Evolutionary conservation across 176 grass and related monocot genomes (phyloP), one percentile per base, ranked within the genome.

Genomic region (Rhynchospora pubera): DNA sequence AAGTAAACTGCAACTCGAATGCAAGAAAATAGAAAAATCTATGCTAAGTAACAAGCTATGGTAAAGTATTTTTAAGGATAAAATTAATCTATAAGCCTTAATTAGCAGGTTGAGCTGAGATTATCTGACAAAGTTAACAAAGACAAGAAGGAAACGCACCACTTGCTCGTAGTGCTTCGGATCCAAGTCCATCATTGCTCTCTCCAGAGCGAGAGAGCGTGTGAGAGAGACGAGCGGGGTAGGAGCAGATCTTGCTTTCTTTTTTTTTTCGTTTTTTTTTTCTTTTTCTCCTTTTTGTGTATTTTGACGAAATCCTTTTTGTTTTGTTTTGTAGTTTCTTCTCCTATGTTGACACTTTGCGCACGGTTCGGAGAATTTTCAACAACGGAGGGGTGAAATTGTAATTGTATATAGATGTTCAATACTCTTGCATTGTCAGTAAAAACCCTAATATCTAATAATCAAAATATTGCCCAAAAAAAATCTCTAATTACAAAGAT

Each of bases 181-280:
- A 91, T 93, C 93, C 81, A 97, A 83, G 78, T 93, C 93, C 89
- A 93, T 90, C 89, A 91, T 88, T 72, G 83, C 89, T 75, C 74
- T 83, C 51, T 63, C 59, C 55, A 28, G 84, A 85, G 63, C 83
- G 64, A 85, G 78, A 63, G 69, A 74, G 28, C 45, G 4, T 4
- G 57, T n/a, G 45, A 10, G 75, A 46, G 44, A 2, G 1, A 9
- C 24, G 32, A 78, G 42, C 21, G 42, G 57, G 12, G 39, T 47
- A 56, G 30, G 61, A 46, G 30, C 44, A 75, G 83, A 80, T 79
- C 83, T 83, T 10, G 32, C 10, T 45, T 26, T 32, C 7, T 56
- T 14, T 65, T 45, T 64, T 78, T 89, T 18, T 85, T 76, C 75
- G 58, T 59, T 76, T 83, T 79, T 67, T 7, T 7, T 32, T 84